Conservation (phyloP, 2,329 filamentous ascomycete species). For the Leptographium flavum region DNA sequence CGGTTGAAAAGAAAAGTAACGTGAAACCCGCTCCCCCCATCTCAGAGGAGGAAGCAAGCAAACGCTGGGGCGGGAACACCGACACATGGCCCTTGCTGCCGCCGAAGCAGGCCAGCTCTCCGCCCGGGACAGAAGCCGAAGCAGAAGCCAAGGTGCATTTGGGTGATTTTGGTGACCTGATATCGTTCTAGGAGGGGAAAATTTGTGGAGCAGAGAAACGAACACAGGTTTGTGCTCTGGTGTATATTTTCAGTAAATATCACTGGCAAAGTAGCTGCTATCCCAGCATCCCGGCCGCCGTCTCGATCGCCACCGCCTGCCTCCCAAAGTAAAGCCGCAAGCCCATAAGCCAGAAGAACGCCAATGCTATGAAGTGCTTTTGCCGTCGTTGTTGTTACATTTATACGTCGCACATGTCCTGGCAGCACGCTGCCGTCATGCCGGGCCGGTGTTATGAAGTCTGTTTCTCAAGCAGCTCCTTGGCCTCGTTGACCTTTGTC, state of each 20-base stretch:
- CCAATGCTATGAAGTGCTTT: conserved; percentile 7
- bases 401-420: neutral
- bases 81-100: neutral
- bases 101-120: neutral
- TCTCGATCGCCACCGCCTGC: neutral
- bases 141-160: too few species aligned
- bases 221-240: neutral
- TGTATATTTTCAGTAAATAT: neutral
- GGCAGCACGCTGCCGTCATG: neutral
- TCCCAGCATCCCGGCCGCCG: neutral
- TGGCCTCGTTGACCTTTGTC: conserved; percentile 97
- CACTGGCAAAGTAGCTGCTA: neutral
- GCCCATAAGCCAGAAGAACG: conserved; percentile 2
- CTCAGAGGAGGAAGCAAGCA: neutral
- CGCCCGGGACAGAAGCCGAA: neutral
- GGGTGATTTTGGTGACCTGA: neutral
- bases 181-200: neutral
- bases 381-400: conserved; percentile 6
- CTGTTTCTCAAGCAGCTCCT: conserved; percentile 80
- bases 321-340: neutral
- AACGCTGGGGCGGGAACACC: neutral
- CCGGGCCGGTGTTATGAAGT: conserved; percentile 3
- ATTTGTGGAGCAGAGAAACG: conserved; percentile 1
- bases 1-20: too few species aligned
- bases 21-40: too few species aligned